A percentile compares a stretch with the other conserved stretches of the same genome.
These are phyloP conservation scores for Phytophthora cryptogea DNA, from an alignment of 352 stramenopile genomes.

Conservation along the genomic window DNA sequence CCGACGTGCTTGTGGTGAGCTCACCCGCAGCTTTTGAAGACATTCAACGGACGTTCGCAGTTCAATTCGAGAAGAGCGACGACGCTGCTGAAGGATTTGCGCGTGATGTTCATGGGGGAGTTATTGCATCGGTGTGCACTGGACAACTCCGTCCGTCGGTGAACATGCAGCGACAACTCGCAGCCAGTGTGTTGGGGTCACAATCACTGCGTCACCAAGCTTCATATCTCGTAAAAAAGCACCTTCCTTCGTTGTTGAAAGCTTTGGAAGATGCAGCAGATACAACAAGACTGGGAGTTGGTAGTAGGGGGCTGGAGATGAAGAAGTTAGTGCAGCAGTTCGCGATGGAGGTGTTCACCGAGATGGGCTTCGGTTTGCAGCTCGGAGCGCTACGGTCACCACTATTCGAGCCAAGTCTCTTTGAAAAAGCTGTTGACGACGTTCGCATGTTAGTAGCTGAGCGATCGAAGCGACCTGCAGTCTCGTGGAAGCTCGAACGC, in stretches of 20 bases:
- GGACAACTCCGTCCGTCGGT: constrained; percentile 14
- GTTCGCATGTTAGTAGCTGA: constrained; percentile 14
- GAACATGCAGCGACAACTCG: constrained; percentile 30
- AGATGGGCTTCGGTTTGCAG: constrained; percentile 39
- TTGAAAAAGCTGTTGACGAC: constrained; percentile 35
- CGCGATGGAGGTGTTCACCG: constrained; percentile 37
- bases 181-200: constrained; percentile 79
- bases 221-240: constrained; percentile 30
- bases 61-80: constrained; percentile 51
- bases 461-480: constrained; percentile 17
- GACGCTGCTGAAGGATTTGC: constrained; percentile 9
- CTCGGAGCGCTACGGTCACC: constrained; percentile 16
- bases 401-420: constrained; percentile 3
- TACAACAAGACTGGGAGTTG: no score
- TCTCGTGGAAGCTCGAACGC: constrained; percentile 40
- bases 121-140: constrained; percentile 24
- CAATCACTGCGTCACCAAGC: constrained; percentile 43
- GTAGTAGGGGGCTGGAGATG: constrained; percentile 31
- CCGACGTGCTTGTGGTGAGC: constrained; percentile 35
- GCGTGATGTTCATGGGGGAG: constrained; percentile 22
- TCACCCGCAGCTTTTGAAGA: constrained; percentile 35
- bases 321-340: constrained; percentile 25
- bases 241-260: constrained; percentile 29
- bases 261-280: constrained; percentile 22
- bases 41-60: constrained; percentile 39